Conservation (phyloP, 805 yeast genomes). For the Yamadazyma nakazawae region DNA sequence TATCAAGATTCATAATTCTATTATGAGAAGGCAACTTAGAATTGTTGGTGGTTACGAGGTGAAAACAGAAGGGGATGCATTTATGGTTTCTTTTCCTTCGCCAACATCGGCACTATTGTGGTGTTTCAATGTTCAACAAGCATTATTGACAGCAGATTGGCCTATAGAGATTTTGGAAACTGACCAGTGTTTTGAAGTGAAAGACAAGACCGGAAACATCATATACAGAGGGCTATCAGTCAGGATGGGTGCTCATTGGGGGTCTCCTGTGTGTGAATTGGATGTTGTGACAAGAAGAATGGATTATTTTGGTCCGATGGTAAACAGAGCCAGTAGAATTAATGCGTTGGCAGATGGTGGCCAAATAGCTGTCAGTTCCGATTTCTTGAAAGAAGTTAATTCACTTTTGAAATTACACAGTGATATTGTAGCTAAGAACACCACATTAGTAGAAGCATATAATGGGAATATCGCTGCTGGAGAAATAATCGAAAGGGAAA, state of each 20-base stretch:
- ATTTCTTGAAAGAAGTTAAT: constrained; percentile 70
- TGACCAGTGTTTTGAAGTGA: constrained; percentile 77
- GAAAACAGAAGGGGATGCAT: constrained; percentile 98
- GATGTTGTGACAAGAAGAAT: constrained; percentile 94
- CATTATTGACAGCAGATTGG: constrained; percentile 83
- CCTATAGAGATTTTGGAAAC: constrained; percentile 86
- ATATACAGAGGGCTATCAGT: constrained; percentile 89
- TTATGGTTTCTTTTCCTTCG: constrained; percentile 94
- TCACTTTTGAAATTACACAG: constrained; percentile 51
- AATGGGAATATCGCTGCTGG: constrained; percentile 47
- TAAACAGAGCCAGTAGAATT: constrained; percentile 89
- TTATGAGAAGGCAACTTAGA: constrained; percentile 91
- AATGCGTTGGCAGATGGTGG: constrained; percentile 98
- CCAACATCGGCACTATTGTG: constrained; percentile 87
- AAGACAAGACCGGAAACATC: constrained; percentile 55
- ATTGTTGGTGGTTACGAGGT: constrained; percentile 97
- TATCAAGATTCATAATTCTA: constrained; percentile 86
- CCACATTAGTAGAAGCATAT: constrained; percentile 38
- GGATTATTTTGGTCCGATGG: constrained; percentile 99
- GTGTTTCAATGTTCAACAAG: constrained; percentile 92
- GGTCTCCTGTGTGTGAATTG: constrained; percentile 91
- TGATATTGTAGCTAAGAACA: constrained; percentile 27
- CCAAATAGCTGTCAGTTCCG: constrained; percentile 85
- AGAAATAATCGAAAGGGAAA: constrained; percentile 61
- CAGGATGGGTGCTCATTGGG: constrained; percentile 99